Percentiles rank a stretch among this genome's conserved stretches.
Conservation (phyloP, 176 grass and related monocot genomes). For the Panicum miliaceum region DNA sequence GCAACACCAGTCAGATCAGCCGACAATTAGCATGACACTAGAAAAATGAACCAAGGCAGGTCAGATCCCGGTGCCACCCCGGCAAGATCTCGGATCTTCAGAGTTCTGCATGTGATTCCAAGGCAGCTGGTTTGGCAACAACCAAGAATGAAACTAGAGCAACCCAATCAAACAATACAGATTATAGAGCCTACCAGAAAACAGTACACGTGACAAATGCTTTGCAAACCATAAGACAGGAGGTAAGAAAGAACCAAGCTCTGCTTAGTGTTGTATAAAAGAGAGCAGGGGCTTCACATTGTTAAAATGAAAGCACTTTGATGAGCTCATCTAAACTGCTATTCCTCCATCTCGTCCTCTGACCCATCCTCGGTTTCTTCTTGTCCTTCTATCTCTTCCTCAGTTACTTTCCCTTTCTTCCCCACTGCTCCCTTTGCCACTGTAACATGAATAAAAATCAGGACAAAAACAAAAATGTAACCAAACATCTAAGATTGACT, state of each 20-base stretch:
- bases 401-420: constrained; percentile 21
- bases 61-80: not conserved
- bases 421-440: constrained; percentile 8
- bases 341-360: constrained; percentile 12
- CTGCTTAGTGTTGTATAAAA: not conserved
- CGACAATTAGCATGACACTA: constrained; percentile 39
- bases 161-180: too few relatives aligned
- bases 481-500: not conserved
- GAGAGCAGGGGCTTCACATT: constrained; percentile 1
- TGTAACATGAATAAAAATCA: constrained; percentile 26
- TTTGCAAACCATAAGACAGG: not conserved
- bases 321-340: constrained; percentile 6
- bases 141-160: too few relatives aligned
- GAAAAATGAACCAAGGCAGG: not conserved
- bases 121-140: not conserved
- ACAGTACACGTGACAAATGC: not conserved
- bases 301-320: not conserved
- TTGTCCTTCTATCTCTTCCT: constrained; percentile 23
- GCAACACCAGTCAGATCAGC: constrained; percentile 17
- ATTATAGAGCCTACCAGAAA: too few relatives aligned
- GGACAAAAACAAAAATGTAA: not conserved
- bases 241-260: not conserved
- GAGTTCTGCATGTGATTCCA: not conserved
- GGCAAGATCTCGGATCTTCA: constrained; percentile 36
- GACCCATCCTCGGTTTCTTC: constrained; percentile 15